A percentile compares a stretch with the other conserved stretches of the same genome.
Conservation (phyloP, 495 filamentous ascomycete genomes). For the Echria macrotheca region DNA sequence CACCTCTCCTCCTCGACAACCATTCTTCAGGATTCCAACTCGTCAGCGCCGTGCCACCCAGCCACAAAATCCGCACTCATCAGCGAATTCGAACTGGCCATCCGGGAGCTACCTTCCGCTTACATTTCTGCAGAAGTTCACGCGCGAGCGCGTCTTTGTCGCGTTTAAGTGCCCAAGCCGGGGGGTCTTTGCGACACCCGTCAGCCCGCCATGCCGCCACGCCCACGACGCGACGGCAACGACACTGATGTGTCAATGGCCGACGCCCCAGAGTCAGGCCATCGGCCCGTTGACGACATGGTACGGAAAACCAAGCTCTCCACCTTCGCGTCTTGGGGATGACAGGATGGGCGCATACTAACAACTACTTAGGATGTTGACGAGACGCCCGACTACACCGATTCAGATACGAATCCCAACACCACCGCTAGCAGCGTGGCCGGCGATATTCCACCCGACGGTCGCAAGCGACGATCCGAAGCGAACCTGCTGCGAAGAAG, state of each 20-base stretch:
- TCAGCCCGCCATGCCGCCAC: conserved; percentile 53
- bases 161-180: conserved; percentile 37
- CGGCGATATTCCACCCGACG: conserved; percentile 67
- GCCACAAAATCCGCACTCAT: conserved; percentile 22
- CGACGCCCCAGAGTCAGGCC: conserved; percentile 52
- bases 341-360: conserved; percentile 10
- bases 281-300: conserved; percentile 39
- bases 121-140: conserved; percentile 1
- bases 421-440: conserved; percentile 84
- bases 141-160: conserved; percentile 31
- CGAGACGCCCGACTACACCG: conserved; percentile 80
- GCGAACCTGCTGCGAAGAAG: conserved; percentile 82
- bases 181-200: neutral
- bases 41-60: conserved; percentile 13
- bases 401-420: conserved; percentile 89
- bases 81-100: conserved; percentile 11
- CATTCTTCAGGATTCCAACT: conserved; percentile 10
- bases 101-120: neutral
- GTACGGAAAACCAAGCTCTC: conserved; percentile 26
- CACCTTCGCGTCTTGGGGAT: too few species aligned
- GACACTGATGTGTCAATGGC: conserved; percentile 52
- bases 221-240: conserved; percentile 40
- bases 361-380: conserved; percentile 55
- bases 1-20: conserved; percentile 25
- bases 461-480: conserved; percentile 77